Base-by-base conservation (phyloP, 2,329 filamentous ascomycete species). In the Monilinia fructigena region DNA sequence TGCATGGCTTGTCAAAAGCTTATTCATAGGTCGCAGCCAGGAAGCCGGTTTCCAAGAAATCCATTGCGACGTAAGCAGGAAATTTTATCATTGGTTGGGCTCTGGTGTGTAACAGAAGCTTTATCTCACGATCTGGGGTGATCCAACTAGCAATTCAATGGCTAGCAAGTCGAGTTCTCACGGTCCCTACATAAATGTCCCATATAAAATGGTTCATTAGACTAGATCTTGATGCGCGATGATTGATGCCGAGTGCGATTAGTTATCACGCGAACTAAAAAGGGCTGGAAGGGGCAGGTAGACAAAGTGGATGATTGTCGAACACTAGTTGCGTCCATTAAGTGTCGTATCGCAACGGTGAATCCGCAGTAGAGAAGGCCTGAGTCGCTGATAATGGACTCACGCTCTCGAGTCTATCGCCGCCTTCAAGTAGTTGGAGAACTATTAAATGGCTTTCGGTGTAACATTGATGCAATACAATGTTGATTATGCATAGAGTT, bases 41-140 rank as follows among this genome's bases (percentile, higher is more conserved):
- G 35, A 50, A 50, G 18, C 4, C 3, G 28, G 28, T 35, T 60
- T 60, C 63, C 63, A 65, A 65, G 63, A 52, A 65, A 60, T 55
- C 23, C 56, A 38, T 38, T 60, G n/a, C 45, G 20, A 38, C 56
- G 38, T 60, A 26, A 23, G 47, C 23, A 38, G 47, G 47, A 35
- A 10, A 53, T 28, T 52, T 31, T 60, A 35, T 54, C 1, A 65
- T 60, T 65, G 63, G 63, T 45, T 31, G 63, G 45, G 18, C 18
- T 40, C 16, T 31, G 18, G 26, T 28, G 63, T 53, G 26, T 31
- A 23, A 28, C 35, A 65, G 14, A 45, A 48, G 18, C 63, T 53
- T 28, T 7, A 26, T 45, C 52, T 35, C 35, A 60, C 52, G 55
- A 40, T 45, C 20, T 45, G 38, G 14, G 28, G 48, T 28, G 38